phyloP scores from a whole-genome alignment of 2,329 filamentous ascomycete species.

The Diaporthe sp. region DNA sequence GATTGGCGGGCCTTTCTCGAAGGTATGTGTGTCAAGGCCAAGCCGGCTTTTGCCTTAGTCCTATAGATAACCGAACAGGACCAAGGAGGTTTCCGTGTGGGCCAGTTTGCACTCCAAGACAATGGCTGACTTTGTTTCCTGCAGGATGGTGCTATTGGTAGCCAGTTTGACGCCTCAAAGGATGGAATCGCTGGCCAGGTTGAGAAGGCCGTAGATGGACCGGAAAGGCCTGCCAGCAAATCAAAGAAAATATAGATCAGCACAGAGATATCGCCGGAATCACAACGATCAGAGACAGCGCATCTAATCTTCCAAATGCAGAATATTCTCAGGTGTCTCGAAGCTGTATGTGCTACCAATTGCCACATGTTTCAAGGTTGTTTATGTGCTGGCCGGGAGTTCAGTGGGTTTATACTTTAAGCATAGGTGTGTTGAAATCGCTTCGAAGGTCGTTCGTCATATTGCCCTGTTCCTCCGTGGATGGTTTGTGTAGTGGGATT shows the following conservation, averaged over 20 bases:
- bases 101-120: not conserved
- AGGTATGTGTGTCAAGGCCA: not conserved
- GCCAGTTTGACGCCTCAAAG: slow-evolving; percentile 30
- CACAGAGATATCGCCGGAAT: not conserved
- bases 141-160: slow-evolving; percentile 23
- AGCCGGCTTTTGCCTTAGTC: not conserved
- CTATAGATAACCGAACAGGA: too few species aligned
- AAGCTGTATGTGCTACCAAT: not conserved
- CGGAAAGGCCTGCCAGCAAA: slow-evolving; percentile 2
- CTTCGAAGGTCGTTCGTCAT: not conserved
- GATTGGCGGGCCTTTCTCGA: slow-evolving; percentile 15
- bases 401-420: not conserved
- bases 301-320: not conserved
- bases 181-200: slow-evolving; percentile 13
- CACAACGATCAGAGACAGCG: not conserved
- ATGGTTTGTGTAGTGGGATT: not conserved
- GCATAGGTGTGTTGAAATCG: not conserved
- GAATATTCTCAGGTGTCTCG: not conserved
- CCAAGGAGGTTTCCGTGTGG: not conserved
- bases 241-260: not conserved
- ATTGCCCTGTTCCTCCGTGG: not conserved
- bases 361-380: not conserved
- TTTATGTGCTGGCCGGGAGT: not conserved
- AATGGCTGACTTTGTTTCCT: not conserved
- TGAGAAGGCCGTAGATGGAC: slow-evolving; percentile 28